These are phyloP conservation scores for Aureobasidium musti DNA, from an alignment of 2,329 filamentous ascomycete species.

Conservation along the genomic window DNA sequence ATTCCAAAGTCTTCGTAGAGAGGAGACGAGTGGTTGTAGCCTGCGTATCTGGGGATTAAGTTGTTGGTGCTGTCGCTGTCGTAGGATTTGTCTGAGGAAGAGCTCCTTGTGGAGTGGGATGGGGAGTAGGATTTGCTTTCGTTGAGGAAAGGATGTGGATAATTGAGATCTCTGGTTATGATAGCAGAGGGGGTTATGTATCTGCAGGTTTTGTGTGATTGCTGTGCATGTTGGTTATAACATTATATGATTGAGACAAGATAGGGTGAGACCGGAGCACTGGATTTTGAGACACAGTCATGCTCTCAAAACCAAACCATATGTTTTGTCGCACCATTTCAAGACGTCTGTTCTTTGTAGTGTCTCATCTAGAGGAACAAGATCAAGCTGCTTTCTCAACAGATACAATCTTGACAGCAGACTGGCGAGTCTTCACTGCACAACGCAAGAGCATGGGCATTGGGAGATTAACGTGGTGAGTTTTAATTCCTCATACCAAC, in stretches of 20 bases:
- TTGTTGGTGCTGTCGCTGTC: neutral
- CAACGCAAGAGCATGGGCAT: no score
- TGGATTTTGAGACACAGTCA: neutral
- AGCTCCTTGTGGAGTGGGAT: neutral
- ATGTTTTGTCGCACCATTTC: neutral
- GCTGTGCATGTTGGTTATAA: neutral
- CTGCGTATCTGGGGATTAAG: conserved; percentile 2
- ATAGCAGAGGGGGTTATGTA: neutral
- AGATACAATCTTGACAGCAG: neutral
- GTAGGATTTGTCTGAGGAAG: neutral
- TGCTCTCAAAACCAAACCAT: neutral
- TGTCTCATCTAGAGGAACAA: neutral
- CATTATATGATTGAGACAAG: neutral
- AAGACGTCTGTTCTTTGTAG: neutral
- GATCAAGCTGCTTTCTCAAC: neutral
- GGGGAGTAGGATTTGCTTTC: neutral
- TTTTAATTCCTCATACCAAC: conserved; percentile 43
- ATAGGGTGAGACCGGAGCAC: neutral
- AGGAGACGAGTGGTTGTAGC: neutral
- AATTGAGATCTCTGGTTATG: neutral
- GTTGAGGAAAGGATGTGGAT: neutral
- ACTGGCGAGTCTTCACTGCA: no score
- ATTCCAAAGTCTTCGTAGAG: conserved; percentile 4
- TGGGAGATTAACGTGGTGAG: neutral
- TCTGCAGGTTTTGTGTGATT: neutral